Percentiles rank a stretch among this genome's conserved stretches.
These are phyloP conservation scores for Glebionis coronaria DNA, from an alignment of 129 eudicot species.

Conservation along the genomic window DNA sequence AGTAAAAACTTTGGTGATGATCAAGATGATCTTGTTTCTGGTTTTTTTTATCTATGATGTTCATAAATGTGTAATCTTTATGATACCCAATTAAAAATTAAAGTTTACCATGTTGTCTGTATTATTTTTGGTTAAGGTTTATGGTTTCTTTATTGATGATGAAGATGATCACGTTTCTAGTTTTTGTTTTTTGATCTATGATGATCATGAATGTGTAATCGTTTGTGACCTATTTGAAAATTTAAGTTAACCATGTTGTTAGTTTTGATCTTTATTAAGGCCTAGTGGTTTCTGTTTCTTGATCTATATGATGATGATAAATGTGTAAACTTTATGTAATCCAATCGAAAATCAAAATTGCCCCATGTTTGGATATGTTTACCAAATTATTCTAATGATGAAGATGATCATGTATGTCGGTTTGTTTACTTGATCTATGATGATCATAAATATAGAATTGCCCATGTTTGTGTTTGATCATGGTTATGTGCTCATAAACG, in stretches of 20 bases:
- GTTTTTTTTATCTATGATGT: constrained; percentile 37
- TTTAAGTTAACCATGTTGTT: constrained; percentile 23
- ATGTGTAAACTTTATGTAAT: constrained; percentile 37
- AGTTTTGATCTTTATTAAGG: too few species aligned
- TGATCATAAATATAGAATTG: constrained; percentile 37
- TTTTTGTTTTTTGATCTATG: constrained; percentile 42
- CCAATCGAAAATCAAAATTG: constrained; percentile 25
- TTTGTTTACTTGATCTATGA: constrained; percentile 43
- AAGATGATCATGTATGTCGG: constrained; percentile 33
- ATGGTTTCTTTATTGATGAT: too few species aligned
- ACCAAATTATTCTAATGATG: not conserved
- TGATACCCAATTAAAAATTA: constrained; percentile 24
- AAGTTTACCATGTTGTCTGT: too few species aligned
- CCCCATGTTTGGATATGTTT: not conserved
- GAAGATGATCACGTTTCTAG: constrained; percentile 32
- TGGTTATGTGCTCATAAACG: too few species aligned
- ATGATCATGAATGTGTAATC: constrained; percentile 49
- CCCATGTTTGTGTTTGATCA: too few species aligned
- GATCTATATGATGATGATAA: constrained; percentile 48
- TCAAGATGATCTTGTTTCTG: too few species aligned
- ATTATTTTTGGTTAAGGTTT: not conserved
- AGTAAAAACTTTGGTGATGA: too few species aligned
- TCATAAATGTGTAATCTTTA: constrained; percentile 45
- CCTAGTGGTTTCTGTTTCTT: not conserved
- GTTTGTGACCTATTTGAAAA: constrained; percentile 25